Evolutionary conservation across 306 rosid genomes (phyloP), one percentile per base, ranked within the genome.

Genomic region (Abrus precatorius): DNA sequence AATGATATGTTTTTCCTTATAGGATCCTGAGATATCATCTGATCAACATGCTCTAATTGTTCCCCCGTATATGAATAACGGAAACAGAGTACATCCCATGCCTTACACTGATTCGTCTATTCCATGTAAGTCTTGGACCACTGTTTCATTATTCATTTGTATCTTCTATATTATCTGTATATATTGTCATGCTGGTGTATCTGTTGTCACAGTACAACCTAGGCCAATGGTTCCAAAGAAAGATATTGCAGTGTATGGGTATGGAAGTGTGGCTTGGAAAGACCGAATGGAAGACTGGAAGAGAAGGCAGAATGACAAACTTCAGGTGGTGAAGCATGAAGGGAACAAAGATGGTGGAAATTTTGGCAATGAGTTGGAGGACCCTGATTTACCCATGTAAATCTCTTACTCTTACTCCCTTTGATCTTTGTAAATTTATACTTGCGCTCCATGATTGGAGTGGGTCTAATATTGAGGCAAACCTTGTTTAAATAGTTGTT

Each of bases 231-330:
- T 87, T 76, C 98, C 97, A 12, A 87, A 93, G 86, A 95, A 95
- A 85, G 99, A 95, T 76, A 87, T 95, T 69, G 98, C 98, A 0
- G 94, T 89, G 32, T 95, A 95, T 87, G 99, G 99, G 48, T 95
- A 93, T 81, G 99, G 99, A 70, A 95, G 98, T 83, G 98, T 95
- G 52, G 93, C 91, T 32, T 95, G 99, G 99, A 95, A 90, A 85
- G 99, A 92, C 59, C 89, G 99, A 60, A 89, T 92, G 99, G 99
- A 95, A 41, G 98, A 92, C 52, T 95, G 99, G 99, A 95, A 88
- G 89, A 93, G 83, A 81, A 90, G 82, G 89, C 99, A 93, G 80
- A 86, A 77, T 85, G 97, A 95, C 40, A 95, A 89, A 72, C 98
- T 93, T 84, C 93, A 95, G 81, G 98, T 95, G 50, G 95, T 93